These are phyloP conservation scores for Mariannaea sp. DNA, from an alignment of 2,329 filamentous ascomycete genomes.

Conservation along the genomic window DNA sequence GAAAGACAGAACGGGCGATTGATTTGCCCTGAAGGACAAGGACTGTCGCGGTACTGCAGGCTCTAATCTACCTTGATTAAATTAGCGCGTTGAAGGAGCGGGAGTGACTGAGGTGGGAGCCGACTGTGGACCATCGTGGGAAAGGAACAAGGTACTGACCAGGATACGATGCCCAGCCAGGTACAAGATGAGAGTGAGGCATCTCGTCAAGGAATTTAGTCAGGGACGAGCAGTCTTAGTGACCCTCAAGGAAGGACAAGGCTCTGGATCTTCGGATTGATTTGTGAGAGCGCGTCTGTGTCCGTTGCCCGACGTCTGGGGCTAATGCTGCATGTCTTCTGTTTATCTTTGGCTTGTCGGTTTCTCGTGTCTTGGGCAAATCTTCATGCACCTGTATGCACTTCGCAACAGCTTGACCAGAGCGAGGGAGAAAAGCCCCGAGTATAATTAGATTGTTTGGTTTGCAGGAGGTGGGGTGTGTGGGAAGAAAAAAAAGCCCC, in stretches of 20 bases:
- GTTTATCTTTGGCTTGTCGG: background rate
- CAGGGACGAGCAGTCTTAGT: slow-evolving; percentile 9
- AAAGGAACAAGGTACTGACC: slow-evolving; percentile 14
- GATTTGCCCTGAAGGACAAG: background rate
- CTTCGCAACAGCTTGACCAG: background rate
- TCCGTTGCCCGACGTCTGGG: background rate
- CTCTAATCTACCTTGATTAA: background rate
- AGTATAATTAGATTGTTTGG: slow-evolving; percentile 30
- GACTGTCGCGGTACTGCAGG: background rate
- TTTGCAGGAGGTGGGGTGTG: background rate
- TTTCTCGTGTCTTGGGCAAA: background rate
- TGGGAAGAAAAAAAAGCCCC: background rate
- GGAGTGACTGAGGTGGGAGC: slow-evolving; percentile 1
- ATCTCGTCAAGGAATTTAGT: background rate
- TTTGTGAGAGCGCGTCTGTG: background rate
- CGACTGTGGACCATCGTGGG: slow-evolving; percentile 4
- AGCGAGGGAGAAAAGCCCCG: slow-evolving; percentile 30
- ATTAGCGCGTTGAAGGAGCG: slow-evolving; percentile 12
- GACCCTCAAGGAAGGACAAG: slow-evolving; percentile 4
- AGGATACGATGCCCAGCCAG: slow-evolving; percentile 20
- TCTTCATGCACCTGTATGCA: background rate
- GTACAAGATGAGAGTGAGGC: slow-evolving; percentile 1
- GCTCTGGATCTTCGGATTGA: background rate
- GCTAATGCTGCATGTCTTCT: background rate
- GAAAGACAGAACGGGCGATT: slow-evolving; percentile 7